Base-by-base conservation (phyloP, 2,329 filamentous ascomycete species). In the Microdochium paspali region DNA sequence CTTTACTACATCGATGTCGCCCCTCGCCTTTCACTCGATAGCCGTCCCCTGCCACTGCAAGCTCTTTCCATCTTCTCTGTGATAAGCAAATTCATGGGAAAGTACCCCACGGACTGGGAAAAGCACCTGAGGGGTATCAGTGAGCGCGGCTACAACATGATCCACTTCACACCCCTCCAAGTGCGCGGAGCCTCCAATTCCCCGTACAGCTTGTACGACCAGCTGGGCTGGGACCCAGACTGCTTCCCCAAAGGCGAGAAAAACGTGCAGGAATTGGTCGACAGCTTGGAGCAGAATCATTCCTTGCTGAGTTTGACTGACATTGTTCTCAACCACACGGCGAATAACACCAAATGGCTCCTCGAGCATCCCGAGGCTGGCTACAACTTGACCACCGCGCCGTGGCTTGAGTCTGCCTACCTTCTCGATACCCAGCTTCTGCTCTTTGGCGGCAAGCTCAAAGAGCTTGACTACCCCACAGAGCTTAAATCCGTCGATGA, bases 21-120 rank as follows among this genome's bases (percentile, higher is more conserved):
- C 18, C 93, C 94, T 1, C 78, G 77, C 25, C 74, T 98, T 55
- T 80, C 76, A 10, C 77, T 97, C 49, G 84, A 88, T 47, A 82
- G 84, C 47, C 73, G 80, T 44, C 78, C 81, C 10, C 68, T 98
- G 56, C 90, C 93, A 1, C 74, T 97, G 56, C 83, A 93, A 55
- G 88, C 91, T 1, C 73, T 98, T 45, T 94, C 89, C 13, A 79
- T 96, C 54, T 95, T 96, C 68, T 97, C 93, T 10, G 77, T 91
- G 48, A 87, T 98, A 53, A 96, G 91, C 62, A 98, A 98, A 68
- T 96, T 96, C 69, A 94, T 98, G 88, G 93, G 93, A 52, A 83
- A 84, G 60, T 95, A 93, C 61, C 89, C 91, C 0, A 74, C 74
- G 15, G 87, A 95, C 59, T 98, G 91, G 90, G 82, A 96, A 62